These are phyloP conservation scores for Teunomyces pallodes DNA, from an alignment of 805 yeast species.

Conservation along the genomic window DNA sequence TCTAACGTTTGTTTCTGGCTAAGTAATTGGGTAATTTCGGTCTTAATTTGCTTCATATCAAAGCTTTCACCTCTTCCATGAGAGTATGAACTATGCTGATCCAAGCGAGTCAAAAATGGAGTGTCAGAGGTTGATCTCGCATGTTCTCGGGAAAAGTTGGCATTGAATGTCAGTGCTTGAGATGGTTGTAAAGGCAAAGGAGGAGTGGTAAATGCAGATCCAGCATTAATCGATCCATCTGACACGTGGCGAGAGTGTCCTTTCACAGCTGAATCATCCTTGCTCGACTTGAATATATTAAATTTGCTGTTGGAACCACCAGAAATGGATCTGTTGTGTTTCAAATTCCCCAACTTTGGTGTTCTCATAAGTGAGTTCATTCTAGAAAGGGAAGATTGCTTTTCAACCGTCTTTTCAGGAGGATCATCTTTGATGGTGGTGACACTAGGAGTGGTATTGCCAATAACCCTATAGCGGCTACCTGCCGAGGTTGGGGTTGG, in stretches of 20 bases:
- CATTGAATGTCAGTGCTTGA: constrained; percentile 1
- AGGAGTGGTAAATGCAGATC: constrained; percentile 43
- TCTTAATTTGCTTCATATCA: constrained; percentile 34
- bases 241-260: constrained; percentile 41
- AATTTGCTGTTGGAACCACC: constrained; percentile 31
- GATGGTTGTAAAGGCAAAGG: constrained; percentile 39
- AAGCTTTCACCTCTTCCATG: constrained; percentile 26
- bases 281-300: constrained; percentile 31
- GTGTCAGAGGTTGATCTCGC: constrained; percentile 46
- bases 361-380: constrained; percentile 28
- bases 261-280: constrained; percentile 13
- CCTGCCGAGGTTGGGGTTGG: constrained; percentile 3
- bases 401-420: background rate
- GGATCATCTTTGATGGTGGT: constrained; percentile 25
- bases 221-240: constrained; percentile 33
- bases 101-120: constrained; percentile 20
- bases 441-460: constrained; percentile 27
- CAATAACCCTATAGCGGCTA: constrained; percentile 5
- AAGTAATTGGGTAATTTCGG: constrained; percentile 40
- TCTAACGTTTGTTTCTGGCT: constrained; percentile 19
- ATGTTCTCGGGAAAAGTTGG: constrained; percentile 24
- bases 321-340: constrained; percentile 40
- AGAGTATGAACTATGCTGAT: constrained; percentile 7
- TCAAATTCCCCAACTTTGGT: constrained; percentile 30
- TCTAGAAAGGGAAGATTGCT: constrained; percentile 17